A percentile compares a stretch with the other conserved stretches of the same genome.
Evolutionary conservation across 2,329 filamentous ascomycete genomes (phyloP).

Genomic region (Pochonia chlamydosporia): DNA sequence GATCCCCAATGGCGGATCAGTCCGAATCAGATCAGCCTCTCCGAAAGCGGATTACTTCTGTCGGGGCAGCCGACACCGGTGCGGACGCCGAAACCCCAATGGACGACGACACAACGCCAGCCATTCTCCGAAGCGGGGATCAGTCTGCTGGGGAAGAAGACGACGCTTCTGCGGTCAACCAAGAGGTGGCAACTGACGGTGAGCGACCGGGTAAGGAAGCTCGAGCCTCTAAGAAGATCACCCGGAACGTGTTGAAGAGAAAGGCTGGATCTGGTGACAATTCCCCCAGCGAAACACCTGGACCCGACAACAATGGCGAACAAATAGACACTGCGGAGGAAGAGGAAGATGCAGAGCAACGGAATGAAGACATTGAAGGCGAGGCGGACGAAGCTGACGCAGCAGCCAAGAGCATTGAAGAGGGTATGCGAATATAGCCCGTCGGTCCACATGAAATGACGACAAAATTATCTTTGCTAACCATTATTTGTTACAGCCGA

Average conservation of each 20-base stretch:
- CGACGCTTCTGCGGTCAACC: constrained; percentile 21
- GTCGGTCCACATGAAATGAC: too few relatives aligned
- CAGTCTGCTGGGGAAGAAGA: constrained; percentile 44
- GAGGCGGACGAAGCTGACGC: constrained; percentile 46
- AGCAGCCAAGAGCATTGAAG: constrained; percentile 58
- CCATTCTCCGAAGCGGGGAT: constrained; percentile 29
- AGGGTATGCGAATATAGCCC: constrained; percentile 40
- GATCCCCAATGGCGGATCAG: constrained; percentile 37
- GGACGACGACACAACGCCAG: constrained; percentile 30
- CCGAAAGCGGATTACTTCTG: constrained; percentile 49
- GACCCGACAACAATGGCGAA: constrained; percentile 27
- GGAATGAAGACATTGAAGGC: constrained; percentile 49
- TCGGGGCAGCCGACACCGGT: constrained; percentile 33
- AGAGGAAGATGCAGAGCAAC: constrained; percentile 36
- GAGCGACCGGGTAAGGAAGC: constrained; percentile 26
- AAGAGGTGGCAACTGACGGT: constrained; percentile 16
- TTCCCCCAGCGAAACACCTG: constrained; percentile 3
- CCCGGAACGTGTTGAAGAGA: constrained; percentile 34
- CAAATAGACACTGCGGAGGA: constrained; percentile 26
- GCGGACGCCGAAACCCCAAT: constrained; percentile 23
- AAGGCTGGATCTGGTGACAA: constrained; percentile 19
- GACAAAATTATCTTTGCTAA: too few relatives aligned
- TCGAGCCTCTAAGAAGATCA: constrained; percentile 32
- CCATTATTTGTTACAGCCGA: constrained; percentile 54
- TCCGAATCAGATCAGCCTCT: constrained; percentile 42